Evolutionary conservation across 83 land plant species (phyloP).

Genomic region (Thuja plicata): DNA sequence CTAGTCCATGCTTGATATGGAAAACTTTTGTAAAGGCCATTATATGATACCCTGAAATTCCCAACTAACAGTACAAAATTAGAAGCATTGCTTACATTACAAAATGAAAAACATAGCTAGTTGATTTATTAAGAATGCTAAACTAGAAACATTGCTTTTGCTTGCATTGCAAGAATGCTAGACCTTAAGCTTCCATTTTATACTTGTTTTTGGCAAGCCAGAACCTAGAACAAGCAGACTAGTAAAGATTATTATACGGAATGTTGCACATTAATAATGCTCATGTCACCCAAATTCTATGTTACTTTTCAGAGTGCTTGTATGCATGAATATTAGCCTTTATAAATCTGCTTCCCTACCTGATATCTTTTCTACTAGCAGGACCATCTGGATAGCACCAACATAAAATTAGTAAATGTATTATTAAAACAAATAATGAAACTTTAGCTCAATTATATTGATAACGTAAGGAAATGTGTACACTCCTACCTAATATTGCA

Average conservation of each 20-base stretch:
- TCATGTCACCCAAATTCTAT: background rate
- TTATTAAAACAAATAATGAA: background rate
- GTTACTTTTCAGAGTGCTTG: background rate
- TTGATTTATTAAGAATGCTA: background rate
- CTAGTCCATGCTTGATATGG: slow-evolving; percentile 15
- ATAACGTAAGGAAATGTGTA: background rate
- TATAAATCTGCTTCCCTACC: background rate
- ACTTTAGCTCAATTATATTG: background rate
- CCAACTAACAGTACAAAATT: background rate
- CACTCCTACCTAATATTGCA: background rate
- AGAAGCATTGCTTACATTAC: background rate
- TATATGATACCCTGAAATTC: slow-evolving; percentile 12
- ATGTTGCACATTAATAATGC: background rate
- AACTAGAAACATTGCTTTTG: background rate
- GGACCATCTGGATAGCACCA: background rate
- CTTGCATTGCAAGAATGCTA: background rate
- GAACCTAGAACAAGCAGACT: background rate
- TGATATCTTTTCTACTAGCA: slow-evolving; percentile 7
- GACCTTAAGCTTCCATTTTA: background rate
- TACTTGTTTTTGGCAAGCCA: background rate
- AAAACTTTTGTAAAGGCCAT: slow-evolving; percentile 9
- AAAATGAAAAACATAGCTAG: background rate
- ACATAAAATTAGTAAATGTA: background rate
- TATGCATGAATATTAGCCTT: background rate
- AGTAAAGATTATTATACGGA: background rate